Conservation (phyloP, 2,329 filamentous ascomycete species). For the Fusarium chaquense region DNA sequence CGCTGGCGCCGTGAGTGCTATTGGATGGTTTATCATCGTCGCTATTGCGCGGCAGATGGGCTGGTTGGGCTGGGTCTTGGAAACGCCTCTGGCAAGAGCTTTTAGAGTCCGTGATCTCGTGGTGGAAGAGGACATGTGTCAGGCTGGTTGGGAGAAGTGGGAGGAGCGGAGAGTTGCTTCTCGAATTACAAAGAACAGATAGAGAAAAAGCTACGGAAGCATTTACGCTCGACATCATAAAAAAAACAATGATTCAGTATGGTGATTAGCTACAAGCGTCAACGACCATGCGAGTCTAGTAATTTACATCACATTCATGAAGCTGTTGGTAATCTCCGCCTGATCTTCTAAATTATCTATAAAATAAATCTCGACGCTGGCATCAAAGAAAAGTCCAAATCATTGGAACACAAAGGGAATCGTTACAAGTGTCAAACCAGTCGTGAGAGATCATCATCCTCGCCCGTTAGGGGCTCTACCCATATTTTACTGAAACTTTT, state of each 20-base stretch:
- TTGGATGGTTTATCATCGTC: conserved; percentile 83
- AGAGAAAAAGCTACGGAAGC: neutral
- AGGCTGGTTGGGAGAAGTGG: conserved; percentile 96
- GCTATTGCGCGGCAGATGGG: conserved; percentile 74
- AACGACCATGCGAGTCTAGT: neutral
- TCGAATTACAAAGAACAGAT: conserved; percentile 46
- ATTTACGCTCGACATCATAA: neutral
- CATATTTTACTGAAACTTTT: conserved; percentile 7
- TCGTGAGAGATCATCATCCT: conserved; percentile 35
- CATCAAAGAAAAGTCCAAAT: conserved; percentile 21
- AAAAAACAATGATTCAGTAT: neutral
- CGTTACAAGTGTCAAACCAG: conserved; percentile 23
- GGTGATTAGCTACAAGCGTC: neutral
- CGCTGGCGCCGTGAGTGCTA: conserved; percentile 77
- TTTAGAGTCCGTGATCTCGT: conserved; percentile 86
- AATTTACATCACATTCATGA: neutral
- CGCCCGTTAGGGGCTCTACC: neutral
- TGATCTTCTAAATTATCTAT: conserved; percentile 27
- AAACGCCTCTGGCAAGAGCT: conserved; percentile 71
- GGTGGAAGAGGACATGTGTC: conserved; percentile 86
- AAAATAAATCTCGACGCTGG: conserved; percentile 19
- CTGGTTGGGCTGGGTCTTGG: conserved; percentile 78
- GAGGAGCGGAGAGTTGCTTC: conserved; percentile 63
- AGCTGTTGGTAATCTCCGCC: neutral
- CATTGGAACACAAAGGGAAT: conserved; percentile 28